Percentiles rank a stretch among this genome's conserved stretches.
These are phyloP conservation scores for Trichophyton schoenleinii DNA, from an alignment of 2,329 filamentous ascomycete species.

Conservation along the genomic window DNA sequence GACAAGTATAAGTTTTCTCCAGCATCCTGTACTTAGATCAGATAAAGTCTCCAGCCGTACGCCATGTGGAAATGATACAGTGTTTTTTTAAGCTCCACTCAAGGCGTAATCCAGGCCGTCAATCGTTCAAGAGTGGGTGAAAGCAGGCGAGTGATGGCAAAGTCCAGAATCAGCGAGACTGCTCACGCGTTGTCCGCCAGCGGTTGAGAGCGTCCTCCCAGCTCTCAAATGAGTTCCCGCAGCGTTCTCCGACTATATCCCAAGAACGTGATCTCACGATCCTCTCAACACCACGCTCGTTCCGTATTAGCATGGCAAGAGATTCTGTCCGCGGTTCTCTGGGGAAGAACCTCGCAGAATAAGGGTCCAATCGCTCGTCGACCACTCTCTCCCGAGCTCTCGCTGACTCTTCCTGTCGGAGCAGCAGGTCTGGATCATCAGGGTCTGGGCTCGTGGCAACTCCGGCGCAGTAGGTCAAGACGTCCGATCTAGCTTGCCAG, in stretches of 20 bases:
- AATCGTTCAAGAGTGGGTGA: not conserved
- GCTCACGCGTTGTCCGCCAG: slow-evolving; percentile 41
- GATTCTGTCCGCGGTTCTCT: slow-evolving; percentile 66
- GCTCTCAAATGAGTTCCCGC: slow-evolving; percentile 44
- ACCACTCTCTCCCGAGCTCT: slow-evolving; percentile 61
- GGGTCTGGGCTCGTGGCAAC: slow-evolving; percentile 82
- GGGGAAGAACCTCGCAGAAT: slow-evolving; percentile 66
- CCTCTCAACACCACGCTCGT: slow-evolving; percentile 61
- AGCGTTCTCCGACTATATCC: slow-evolving; percentile 64
- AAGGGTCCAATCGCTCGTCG: slow-evolving; percentile 83
- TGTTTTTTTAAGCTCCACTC: not conserved
- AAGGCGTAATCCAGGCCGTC: not conserved
- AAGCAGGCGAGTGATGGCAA: not conserved
- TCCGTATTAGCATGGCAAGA: slow-evolving; percentile 57
- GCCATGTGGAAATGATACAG: not conserved
- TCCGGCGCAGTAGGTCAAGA: slow-evolving; percentile 76
- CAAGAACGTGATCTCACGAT: slow-evolving; percentile 71
- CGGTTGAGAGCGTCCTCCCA: slow-evolving; percentile 54
- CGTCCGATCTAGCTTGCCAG: slow-evolving; percentile 72
- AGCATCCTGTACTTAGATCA: not conserved
- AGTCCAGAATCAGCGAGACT: not conserved
- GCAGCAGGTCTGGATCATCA: slow-evolving; percentile 63
- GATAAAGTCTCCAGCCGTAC: not conserved
- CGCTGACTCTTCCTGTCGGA: slow-evolving; percentile 57
- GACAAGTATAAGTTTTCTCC: not conserved